These are phyloP conservation scores for Lipomyces yamadae DNA, from an alignment of 805 yeast genomes.

Conservation along the genomic window DNA sequence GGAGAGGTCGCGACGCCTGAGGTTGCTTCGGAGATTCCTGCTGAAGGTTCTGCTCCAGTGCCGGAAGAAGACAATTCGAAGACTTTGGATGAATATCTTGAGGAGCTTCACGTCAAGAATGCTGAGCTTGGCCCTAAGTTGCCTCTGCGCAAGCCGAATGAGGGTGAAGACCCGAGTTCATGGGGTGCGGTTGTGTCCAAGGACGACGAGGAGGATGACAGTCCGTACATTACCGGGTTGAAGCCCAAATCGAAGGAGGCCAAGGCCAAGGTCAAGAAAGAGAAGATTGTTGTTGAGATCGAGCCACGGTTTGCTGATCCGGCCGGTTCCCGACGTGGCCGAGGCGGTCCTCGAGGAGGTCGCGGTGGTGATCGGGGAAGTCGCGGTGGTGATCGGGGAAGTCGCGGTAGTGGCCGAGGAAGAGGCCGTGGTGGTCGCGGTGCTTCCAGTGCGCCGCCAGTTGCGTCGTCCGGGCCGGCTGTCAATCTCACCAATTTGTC, in stretches of 20 bases:
- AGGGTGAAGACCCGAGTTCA: conserved; percentile 58
- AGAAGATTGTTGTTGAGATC: conserved; percentile 76
- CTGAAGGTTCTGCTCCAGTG: conserved; percentile 45
- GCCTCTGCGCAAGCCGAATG: conserved; percentile 55
- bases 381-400: conserved; percentile 41
- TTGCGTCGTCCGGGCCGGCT: conserved; percentile 13
- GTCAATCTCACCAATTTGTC: conserved; percentile 27
- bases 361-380: conserved; percentile 23
- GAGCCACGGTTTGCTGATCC: conserved; percentile 45
- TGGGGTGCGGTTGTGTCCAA: conserved; percentile 48
- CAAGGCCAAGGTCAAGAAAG: conserved; percentile 77
- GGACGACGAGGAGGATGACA: conserved; percentile 62
- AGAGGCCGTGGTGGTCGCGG: conserved; percentile 44
- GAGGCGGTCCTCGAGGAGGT: conserved; percentile 32
- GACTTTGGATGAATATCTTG: conserved; percentile 87
- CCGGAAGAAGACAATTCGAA: conserved; percentile 53
- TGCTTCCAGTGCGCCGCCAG: conserved; percentile 44
- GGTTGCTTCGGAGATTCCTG: not conserved
- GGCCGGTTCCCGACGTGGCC: conserved; percentile 16
- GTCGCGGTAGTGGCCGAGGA: conserved; percentile 44
- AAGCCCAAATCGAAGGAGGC: conserved; percentile 60
- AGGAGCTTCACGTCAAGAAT: conserved; percentile 50
- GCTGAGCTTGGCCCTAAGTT: conserved; percentile 39
- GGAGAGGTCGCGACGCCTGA: not conserved
- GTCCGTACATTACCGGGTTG: conserved; percentile 60